A percentile compares a stretch with the other conserved stretches of the same genome.
Conservation (phyloP, 768 basidiomycete species). For the Trametes elegans region DNA sequence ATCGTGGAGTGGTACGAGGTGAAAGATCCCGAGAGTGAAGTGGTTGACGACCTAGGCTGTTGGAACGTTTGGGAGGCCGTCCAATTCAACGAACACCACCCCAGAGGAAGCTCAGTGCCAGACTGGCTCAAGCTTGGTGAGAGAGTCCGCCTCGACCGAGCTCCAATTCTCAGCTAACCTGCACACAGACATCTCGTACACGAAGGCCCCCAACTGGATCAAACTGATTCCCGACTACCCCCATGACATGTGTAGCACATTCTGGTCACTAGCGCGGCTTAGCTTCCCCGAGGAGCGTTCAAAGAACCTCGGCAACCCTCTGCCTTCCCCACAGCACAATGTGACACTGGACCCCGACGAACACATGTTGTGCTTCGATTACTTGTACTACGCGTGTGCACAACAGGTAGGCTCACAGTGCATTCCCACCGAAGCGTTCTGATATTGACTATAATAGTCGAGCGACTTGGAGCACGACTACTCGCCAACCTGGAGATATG, state of each 20-base stretch:
- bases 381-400: constrained; percentile 39
- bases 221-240: constrained; percentile 32
- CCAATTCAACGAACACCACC: constrained; percentile 26
- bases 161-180: background rate
- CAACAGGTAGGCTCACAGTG: constrained; percentile 21
- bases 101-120: constrained; percentile 29
- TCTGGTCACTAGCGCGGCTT: constrained; percentile 33
- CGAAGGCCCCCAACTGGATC: constrained; percentile 32
- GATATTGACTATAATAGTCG: constrained; percentile 18
- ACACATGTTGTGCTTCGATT: constrained; percentile 41
- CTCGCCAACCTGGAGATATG: constrained; percentile 37
- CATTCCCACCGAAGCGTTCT: background rate
- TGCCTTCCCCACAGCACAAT: constrained; percentile 28
- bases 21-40: constrained; percentile 33
- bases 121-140: constrained; percentile 31
- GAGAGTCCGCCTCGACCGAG: background rate
- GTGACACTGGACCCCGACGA: constrained; percentile 34
- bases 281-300: constrained; percentile 33
- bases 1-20: constrained; percentile 44
- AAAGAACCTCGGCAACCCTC: constrained; percentile 23
- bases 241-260: constrained; percentile 33
- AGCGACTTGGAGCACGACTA: constrained; percentile 32
- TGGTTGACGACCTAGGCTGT: constrained; percentile 39
- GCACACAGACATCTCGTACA: constrained; percentile 36
- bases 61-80: constrained; percentile 43